Conservation (phyloP, 73 alveolate genomes). For the Blepharisma japonicum region DNA sequence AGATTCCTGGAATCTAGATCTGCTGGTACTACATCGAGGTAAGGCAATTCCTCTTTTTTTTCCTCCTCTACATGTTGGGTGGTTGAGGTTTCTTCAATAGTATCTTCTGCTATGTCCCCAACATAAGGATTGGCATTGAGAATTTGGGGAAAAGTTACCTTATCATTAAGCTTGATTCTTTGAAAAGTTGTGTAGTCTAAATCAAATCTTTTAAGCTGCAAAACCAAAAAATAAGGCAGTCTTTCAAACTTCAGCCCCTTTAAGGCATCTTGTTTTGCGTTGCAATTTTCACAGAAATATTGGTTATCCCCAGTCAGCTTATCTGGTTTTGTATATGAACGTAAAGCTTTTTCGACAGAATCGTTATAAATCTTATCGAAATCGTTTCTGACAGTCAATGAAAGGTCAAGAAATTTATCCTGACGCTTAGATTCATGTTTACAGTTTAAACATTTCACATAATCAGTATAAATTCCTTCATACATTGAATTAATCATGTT, state of each 20-base stretch:
- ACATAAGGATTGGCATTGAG: slow-evolving; percentile 58
- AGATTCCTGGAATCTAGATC: neutral
- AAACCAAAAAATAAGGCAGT: slow-evolving; percentile 70
- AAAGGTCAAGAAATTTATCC: slow-evolving; percentile 77
- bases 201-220: slow-evolving; percentile 83
- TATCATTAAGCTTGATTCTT: slow-evolving; percentile 76
- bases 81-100: slow-evolving; percentile 44
- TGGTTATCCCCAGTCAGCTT: slow-evolving; percentile 74
- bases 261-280: slow-evolving; percentile 84
- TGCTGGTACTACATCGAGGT: neutral
- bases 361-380: slow-evolving; percentile 77
- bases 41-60: neutral
- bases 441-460: slow-evolving; percentile 83
- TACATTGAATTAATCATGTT: slow-evolving; percentile 67
- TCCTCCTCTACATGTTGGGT: slow-evolving; percentile 2
- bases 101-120: slow-evolving; percentile 47
- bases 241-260: slow-evolving; percentile 75
- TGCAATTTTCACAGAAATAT: slow-evolving; percentile 82
- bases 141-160: slow-evolving; percentile 65
- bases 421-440: slow-evolving; percentile 59
- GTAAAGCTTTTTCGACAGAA: slow-evolving; percentile 85
- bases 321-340: slow-evolving; percentile 85
- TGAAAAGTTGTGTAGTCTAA: slow-evolving; percentile 69
- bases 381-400: slow-evolving; percentile 81
- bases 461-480: slow-evolving; percentile 72